A percentile compares a stretch with the other conserved stretches of the same genome.
Conservation (phyloP, 768 basidiomycete species). For the Pleurotus tuber-regium region DNA sequence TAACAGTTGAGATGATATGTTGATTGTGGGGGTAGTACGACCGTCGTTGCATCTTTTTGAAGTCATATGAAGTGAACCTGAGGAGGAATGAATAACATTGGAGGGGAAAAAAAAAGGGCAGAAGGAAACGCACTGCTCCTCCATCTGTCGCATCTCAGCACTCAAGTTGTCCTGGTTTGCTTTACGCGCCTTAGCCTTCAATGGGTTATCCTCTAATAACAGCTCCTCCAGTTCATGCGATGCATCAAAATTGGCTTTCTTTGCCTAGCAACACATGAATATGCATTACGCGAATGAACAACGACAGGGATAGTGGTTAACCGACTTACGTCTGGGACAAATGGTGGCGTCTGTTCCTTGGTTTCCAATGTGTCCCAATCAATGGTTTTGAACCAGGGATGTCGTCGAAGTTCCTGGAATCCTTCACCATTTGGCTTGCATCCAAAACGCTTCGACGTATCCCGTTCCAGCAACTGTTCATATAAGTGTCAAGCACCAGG, state of each 20-base stretch:
- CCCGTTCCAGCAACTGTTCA: constrained; percentile 80
- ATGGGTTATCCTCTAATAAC: constrained; percentile 91
- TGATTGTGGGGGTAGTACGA: constrained; percentile 90
- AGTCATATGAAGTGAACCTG: constrained; percentile 92
- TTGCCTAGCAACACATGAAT: constrained; percentile 65
- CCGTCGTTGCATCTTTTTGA: constrained; percentile 85
- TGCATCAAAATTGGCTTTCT: constrained; percentile 98
- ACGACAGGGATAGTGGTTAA: constrained; percentile 10
- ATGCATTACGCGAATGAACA: constrained; percentile 12
- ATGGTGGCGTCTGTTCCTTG: constrained; percentile 76
- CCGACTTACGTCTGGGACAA: constrained; percentile 81
- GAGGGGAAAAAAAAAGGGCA: constrained; percentile 12
- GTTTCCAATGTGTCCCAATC: constrained; percentile 87
- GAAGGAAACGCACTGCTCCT: constrained; percentile 80
- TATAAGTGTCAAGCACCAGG: constrained; percentile 11
- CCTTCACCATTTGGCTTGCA: constrained; percentile 81
- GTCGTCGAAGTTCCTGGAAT: constrained; percentile 71
- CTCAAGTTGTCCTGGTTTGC: constrained; percentile 86
- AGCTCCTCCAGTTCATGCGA: constrained; percentile 98
- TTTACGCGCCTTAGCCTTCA: constrained; percentile 93
- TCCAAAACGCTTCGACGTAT: constrained; percentile 75
- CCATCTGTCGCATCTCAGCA: constrained; percentile 95
- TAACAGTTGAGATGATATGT: constrained; percentile 67
- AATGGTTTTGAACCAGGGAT: constrained; percentile 86
- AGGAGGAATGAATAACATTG: background rate